Evolutionary conservation across 805 yeast genomes (phyloP).

Genomic region (Starmerella stigmatis): DNA sequence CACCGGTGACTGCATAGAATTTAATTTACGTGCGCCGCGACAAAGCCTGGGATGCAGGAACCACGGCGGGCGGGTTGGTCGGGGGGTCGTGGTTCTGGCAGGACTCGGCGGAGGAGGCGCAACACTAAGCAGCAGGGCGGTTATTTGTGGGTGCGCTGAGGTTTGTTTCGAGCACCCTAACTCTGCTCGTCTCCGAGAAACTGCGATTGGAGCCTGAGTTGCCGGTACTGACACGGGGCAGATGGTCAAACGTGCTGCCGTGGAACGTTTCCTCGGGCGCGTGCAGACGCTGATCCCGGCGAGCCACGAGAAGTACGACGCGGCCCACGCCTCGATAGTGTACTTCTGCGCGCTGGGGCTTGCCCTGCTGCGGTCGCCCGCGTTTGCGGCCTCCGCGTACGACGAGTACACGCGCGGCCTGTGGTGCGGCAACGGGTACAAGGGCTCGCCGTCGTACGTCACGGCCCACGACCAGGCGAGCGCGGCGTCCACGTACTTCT

Average conservation of each 20-base stretch:
- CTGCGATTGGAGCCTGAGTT: too few species aligned
- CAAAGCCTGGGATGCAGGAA: too few species aligned
- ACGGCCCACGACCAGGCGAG: constrained; percentile 2
- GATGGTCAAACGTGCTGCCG: background rate
- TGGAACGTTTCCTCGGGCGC: constrained; percentile 17
- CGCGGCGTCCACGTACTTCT: constrained; percentile 55
- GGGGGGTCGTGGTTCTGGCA: too few species aligned
- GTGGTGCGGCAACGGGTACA: constrained; percentile 18
- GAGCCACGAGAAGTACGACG: constrained; percentile 18
- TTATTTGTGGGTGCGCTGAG: too few species aligned
- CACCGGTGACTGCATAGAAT: too few species aligned
- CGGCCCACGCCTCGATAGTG: constrained; percentile 21
- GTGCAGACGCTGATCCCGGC: constrained; percentile 20
- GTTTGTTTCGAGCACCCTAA: too few species aligned
- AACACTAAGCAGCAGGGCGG: too few species aligned
- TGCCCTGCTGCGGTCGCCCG: constrained; percentile 6
- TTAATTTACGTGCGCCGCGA: too few species aligned
- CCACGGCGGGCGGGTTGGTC: too few species aligned
- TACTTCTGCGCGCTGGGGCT: constrained; percentile 22
- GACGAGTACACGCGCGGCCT: constrained; percentile 7
- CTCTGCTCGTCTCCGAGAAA: too few species aligned
- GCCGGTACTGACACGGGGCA: too few species aligned
- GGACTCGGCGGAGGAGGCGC: too few species aligned
- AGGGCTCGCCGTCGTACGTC: constrained; percentile 7
- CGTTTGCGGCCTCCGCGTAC: background rate